These are phyloP conservation scores for Phyllosticta citribraziliensis DNA, from an alignment of 2,329 filamentous ascomycete genomes.

Conservation along the genomic window DNA sequence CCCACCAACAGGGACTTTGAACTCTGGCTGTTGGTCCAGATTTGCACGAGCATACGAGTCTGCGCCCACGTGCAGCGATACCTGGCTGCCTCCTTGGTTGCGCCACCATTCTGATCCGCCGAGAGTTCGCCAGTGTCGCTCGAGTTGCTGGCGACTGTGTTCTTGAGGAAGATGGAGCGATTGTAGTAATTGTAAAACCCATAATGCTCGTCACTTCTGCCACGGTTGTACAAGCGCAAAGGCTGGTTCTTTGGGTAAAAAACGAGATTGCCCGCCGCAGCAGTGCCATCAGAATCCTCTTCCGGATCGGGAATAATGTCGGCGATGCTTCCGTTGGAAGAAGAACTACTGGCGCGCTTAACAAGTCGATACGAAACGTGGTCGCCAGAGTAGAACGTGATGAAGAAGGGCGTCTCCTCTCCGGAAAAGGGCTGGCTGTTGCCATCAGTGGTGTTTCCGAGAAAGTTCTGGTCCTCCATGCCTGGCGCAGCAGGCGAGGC, in stretches of 20 bases:
- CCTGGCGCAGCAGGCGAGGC: conserved; percentile 49
- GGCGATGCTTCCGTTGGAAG: conserved; percentile 32
- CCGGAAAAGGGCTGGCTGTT: conserved; percentile 63
- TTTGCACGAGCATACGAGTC: conserved; percentile 51
- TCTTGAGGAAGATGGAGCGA: conserved; percentile 72
- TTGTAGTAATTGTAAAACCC: conserved; percentile 91
- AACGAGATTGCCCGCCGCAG: conserved; percentile 61
- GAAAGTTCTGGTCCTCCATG: conserved; percentile 64
- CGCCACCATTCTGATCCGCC: conserved; percentile 42
- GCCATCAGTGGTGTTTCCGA: conserved; percentile 77
- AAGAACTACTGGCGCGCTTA: conserved; percentile 24
- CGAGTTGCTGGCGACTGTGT: conserved; percentile 38
- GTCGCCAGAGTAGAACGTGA: conserved; percentile 52
- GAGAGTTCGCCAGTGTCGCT: conserved; percentile 29
- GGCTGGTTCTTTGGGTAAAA: conserved; percentile 63
- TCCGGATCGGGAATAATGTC: conserved; percentile 54
- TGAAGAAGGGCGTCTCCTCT: conserved; percentile 81
- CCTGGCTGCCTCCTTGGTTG: conserved; percentile 34
- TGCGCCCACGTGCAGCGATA: conserved; percentile 50
- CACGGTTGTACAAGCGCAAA: conserved; percentile 75
- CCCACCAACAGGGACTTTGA: conserved; percentile 24
- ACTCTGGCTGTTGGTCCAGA: conserved; percentile 46
- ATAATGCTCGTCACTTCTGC: conserved; percentile 72
- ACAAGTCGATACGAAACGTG: conserved; percentile 19
- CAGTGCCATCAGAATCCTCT: conserved; percentile 58